Base-by-base conservation (phyloP, 176 grass and related monocot species). In the Areca catechu region DNA sequence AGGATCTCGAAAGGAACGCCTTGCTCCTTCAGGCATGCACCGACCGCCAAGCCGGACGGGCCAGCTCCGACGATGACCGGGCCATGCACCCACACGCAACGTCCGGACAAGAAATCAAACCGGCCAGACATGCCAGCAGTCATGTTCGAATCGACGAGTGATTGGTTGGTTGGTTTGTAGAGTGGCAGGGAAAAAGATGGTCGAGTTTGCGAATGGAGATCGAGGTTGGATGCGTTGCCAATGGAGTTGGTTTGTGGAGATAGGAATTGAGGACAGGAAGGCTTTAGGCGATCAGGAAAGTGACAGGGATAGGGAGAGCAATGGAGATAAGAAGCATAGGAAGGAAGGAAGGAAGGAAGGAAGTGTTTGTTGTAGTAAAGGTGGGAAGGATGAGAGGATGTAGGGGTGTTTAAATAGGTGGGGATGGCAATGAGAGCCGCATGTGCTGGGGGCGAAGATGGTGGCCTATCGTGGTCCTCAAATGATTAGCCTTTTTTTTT, bases 51-150 rank as follows among this genome's bases (percentile, higher is more conserved):
- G 0, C 90, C 90, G 2, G 90, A 95, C 0, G 90, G 90, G 0
- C 90, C 90, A 2, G 86, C 90, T 48, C 90, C 90, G 1, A 95
- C 70, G 58, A 95, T 83, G 85, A 95, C 78, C 2, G 90, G 90
- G 0, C 90, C 90, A 63, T 76, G 89, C 19, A 84, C 90, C 82
- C 70, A 86, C 27, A 64, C 66, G 51, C 85, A 76, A 0, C 63
- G 69, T 0, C 67, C 62, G 24, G 60, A 75, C 74, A 86, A 83
- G 71, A 81, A 71, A 66, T 81, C 82, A 2, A 49, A 76, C 56
- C 74, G 72, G 20, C 76, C 85, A 0, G 51, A 30, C 0, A 63
- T 62, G 20, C 76, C 71, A 49, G 3, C 23, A 3, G 67, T 70
- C 90, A 95, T 83, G 30, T 12, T 15, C 60, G 25, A 2, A 51